Conservation (phyloP, 73 alveolate genomes). For the Vitrella brassicaformis region DNA sequence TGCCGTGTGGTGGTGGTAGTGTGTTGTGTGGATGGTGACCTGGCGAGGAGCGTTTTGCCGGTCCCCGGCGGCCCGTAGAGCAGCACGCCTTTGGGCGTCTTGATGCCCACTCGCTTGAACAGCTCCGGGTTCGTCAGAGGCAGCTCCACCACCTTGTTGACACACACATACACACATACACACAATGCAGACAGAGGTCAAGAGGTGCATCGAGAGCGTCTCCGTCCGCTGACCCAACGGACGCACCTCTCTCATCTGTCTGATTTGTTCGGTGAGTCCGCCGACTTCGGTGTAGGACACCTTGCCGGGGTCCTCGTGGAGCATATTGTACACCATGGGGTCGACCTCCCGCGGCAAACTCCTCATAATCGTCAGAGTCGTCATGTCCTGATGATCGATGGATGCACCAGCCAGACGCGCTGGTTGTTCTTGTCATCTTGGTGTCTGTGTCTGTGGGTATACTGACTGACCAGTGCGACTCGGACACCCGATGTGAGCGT, state of each 20-base stretch:
- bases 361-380: slow-evolving; percentile 94
- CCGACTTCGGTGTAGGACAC: slow-evolving; percentile 87
- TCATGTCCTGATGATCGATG: slow-evolving; percentile 49
- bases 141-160: slow-evolving; percentile 78
- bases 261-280: slow-evolving; percentile 86
- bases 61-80: slow-evolving; percentile 99
- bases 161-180: background rate
- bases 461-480: background rate
- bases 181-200: background rate
- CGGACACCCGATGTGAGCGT: slow-evolving; percentile 56
- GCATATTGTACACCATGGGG: slow-evolving; percentile 94
- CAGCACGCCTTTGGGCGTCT: slow-evolving; percentile 97
- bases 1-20: no score
- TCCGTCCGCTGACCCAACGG: no score
- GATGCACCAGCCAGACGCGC: slow-evolving; percentile 59
- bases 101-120: slow-evolving; percentile 95
- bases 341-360: slow-evolving; percentile 95
- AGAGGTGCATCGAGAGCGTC: no score
- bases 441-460: background rate
- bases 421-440: slow-evolving; percentile 50
- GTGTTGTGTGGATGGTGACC: slow-evolving; percentile 5
- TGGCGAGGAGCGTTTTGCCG: slow-evolving; percentile 95
- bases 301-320: slow-evolving; percentile 83
- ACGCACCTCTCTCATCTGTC: slow-evolving; percentile 85
- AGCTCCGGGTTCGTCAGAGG: slow-evolving; percentile 97